Conservation (phyloP, 345 rosid species). For the Eucalyptus marginata region DNA sequence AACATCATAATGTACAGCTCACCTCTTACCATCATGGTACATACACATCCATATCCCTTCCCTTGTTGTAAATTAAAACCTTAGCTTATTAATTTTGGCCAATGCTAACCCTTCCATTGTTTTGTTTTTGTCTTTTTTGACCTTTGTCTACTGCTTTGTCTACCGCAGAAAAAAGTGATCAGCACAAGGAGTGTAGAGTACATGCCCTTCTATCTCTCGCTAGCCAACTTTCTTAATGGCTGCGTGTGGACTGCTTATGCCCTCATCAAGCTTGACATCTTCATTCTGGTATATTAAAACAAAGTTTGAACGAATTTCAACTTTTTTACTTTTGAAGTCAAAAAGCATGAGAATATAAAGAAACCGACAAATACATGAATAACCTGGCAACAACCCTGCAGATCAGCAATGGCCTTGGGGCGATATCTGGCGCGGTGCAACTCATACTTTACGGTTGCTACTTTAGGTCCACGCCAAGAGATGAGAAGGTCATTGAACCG, state of each 20-base stretch:
- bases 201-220: conserved; percentile 34
- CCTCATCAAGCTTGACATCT: conserved; percentile 24
- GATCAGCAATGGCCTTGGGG: conserved; percentile 57
- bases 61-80: background rate
- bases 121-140: background rate
- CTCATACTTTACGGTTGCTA: conserved; percentile 26
- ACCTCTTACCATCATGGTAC: conserved; percentile 23
- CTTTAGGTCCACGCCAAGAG: conserved; percentile 14
- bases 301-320: background rate
- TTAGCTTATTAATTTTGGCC: background rate
- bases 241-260: conserved; percentile 26
- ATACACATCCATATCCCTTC: background rate
- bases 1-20: conserved; percentile 26
- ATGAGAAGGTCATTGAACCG: background rate
- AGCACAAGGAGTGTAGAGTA: conserved; percentile 34
- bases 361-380: no score
- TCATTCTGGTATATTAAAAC: conserved; percentile 12
- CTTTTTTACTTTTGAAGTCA: background rate
- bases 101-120: no score
- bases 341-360: background rate
- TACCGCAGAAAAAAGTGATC: conserved; percentile 23
- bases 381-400: background rate
- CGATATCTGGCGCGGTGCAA: conserved; percentile 20
- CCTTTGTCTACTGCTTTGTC: background rate
- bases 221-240: conserved; percentile 23